These are phyloP conservation scores for Apiotrichum akiyoshidainum DNA, from an alignment of 1,284 basidiomycete species.

Conservation along the genomic window DNA sequence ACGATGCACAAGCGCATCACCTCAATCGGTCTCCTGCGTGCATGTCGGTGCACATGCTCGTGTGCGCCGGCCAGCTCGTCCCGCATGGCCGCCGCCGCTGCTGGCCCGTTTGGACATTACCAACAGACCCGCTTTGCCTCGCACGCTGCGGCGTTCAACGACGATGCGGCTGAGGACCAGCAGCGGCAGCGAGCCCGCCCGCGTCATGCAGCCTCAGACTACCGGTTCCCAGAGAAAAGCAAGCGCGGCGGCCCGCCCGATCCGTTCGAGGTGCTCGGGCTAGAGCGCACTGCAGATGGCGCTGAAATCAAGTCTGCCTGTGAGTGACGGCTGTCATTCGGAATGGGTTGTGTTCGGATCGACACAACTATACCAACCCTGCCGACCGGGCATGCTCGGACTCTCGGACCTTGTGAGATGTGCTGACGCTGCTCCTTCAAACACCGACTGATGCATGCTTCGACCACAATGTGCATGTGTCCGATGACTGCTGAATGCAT, in stretches of 20 bases:
- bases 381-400: too few relatives aligned
- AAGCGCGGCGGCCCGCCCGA: conserved; percentile 35
- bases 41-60: not conserved
- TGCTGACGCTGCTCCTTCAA: too few relatives aligned
- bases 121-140: not conserved
- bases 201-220: conserved; percentile 9
- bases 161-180: not conserved
- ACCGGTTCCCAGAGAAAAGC: conserved; percentile 36
- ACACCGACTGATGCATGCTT: too few relatives aligned
- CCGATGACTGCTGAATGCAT: too few relatives aligned
- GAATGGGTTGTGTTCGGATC: too few relatives aligned
- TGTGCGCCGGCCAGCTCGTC: not conserved
- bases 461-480: too few relatives aligned
- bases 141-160: conserved; percentile 12
- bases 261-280: conserved; percentile 47
- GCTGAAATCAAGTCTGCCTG: conserved; percentile 46
- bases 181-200: not conserved
- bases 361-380: too few relatives aligned
- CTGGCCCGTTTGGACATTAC: too few relatives aligned
- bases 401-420: too few relatives aligned
- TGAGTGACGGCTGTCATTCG: conserved; percentile 22
- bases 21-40: conserved; percentile 3
- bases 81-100: too few relatives aligned
- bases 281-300: conserved; percentile 33
- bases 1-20: conserved; percentile 4